Percentiles rank a stretch among this genome's conserved stretches.
Evolutionary conservation across 2,329 filamentous ascomycete genomes (phyloP).

Genomic region (Neofusicoccum sp.): DNA sequence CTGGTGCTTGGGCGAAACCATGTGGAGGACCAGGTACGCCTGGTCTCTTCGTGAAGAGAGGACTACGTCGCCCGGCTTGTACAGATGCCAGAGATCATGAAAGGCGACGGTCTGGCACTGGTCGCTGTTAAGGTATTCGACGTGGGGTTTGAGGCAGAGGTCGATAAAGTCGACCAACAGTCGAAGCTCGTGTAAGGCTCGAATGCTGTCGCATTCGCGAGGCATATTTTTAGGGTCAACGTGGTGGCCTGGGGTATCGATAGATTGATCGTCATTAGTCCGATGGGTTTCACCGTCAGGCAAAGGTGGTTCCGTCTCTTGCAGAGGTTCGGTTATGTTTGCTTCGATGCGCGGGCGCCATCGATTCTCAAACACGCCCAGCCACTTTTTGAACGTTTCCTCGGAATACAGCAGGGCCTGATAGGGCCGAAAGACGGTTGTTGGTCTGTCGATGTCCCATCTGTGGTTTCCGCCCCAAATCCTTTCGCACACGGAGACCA

Average conservation of each 20-base stretch:
- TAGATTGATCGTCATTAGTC: too few relatives aligned
- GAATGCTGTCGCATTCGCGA: background rate
- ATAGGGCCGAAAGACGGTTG: background rate
- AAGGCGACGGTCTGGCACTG: conserved; percentile 18
- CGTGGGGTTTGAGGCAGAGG: background rate
- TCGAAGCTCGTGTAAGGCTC: background rate
- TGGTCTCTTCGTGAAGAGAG: conserved; percentile 23
- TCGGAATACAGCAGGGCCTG: background rate
- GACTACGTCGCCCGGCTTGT: conserved; percentile 23
- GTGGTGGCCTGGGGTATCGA: too few relatives aligned
- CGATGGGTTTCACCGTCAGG: too few relatives aligned
- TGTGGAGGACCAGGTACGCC: conserved; percentile 25
- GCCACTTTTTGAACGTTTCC: too few relatives aligned
- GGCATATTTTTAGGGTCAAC: too few relatives aligned
- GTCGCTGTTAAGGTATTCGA: background rate
- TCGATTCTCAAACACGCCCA: too few relatives aligned
- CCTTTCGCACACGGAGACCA: background rate
- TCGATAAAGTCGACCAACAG: background rate
- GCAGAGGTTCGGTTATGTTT: too few relatives aligned
- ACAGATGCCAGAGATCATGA: conserved; percentile 28
- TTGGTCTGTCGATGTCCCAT: background rate
- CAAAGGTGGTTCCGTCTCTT: too few relatives aligned
- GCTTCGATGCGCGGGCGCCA: too few relatives aligned
- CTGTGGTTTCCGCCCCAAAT: background rate
- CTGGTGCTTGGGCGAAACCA: conserved; percentile 17